These are phyloP conservation scores for Pyrenula massariospora DNA, from an alignment of 495 filamentous ascomycete species.

Conservation along the genomic window DNA sequence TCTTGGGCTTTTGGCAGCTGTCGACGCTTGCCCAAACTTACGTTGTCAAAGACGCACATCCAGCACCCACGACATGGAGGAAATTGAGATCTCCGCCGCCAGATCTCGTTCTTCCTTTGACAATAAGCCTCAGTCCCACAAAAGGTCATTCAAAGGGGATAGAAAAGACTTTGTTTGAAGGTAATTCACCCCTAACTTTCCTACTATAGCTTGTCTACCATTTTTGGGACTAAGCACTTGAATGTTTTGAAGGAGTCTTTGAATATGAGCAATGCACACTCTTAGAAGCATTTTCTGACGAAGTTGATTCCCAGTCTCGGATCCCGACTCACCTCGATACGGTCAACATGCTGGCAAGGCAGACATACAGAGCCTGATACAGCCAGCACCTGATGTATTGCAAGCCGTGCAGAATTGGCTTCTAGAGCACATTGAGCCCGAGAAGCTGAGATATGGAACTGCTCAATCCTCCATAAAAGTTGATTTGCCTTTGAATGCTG, in stretches of 20 bases:
- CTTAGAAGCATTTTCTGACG: not conserved
- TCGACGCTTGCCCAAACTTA: too few relatives aligned
- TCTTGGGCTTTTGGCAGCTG: too few relatives aligned
- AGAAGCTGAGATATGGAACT: slow-evolving; percentile 14
- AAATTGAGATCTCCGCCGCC: slow-evolving; percentile 30
- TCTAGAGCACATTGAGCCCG: slow-evolving; percentile 12
- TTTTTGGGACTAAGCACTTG: too few relatives aligned
- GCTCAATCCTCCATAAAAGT: slow-evolving; percentile 30
- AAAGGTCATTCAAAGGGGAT: slow-evolving; percentile 29
- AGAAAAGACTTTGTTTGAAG: slow-evolving; percentile 27
- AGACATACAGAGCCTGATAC: slow-evolving; percentile 24
- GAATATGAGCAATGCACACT: too few relatives aligned
- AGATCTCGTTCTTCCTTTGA: slow-evolving; percentile 13
- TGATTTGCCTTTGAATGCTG: slow-evolving; percentile 15
- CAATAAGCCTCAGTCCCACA: slow-evolving; percentile 28
- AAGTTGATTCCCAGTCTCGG: slow-evolving; percentile 19
- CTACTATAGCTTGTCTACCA: too few relatives aligned
- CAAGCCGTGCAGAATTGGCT: slow-evolving; percentile 30
- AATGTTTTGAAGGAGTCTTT: too few relatives aligned
- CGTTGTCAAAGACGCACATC: slow-evolving; percentile 39
- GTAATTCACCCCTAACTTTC: too few relatives aligned
- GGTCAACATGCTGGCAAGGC: slow-evolving; percentile 24
- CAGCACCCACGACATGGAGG: slow-evolving; percentile 34
- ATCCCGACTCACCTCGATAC: slow-evolving; percentile 27
- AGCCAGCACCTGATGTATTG: slow-evolving; percentile 19